Evolutionary conservation across 805 yeast genomes (phyloP).

Genomic region (Metschnikowia bowlesiae): DNA sequence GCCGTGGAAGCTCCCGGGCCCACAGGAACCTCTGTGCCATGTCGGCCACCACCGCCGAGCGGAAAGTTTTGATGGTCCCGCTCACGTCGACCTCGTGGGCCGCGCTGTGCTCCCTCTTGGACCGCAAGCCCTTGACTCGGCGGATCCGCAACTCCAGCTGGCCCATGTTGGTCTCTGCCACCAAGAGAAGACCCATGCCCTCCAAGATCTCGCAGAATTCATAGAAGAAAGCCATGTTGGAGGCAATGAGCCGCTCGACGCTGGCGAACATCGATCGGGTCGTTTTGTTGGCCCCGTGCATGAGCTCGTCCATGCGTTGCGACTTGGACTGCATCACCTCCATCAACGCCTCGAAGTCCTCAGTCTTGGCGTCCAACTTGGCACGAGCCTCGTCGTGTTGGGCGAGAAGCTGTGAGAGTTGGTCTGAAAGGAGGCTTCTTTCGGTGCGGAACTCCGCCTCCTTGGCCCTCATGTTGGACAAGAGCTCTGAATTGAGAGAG

Average conservation of each 20-base stretch:
- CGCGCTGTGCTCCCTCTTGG: conserved; percentile 29
- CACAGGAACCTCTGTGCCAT: conserved; percentile 42
- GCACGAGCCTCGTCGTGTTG: conserved; percentile 43
- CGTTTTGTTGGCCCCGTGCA: background rate
- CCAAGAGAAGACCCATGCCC: conserved; percentile 69
- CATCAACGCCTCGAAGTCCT: conserved; percentile 40
- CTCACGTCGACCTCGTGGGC: conserved; percentile 15
- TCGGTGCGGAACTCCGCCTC: conserved; percentile 58
- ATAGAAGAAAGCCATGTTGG: conserved; percentile 31
- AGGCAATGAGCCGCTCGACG: conserved; percentile 23
- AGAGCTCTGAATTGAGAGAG: conserved; percentile 54
- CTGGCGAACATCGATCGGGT: conserved; percentile 11
- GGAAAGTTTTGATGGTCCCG: conserved; percentile 21
- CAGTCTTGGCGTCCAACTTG: conserved; percentile 46
- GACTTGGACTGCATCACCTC: conserved; percentile 32
- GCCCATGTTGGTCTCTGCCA: conserved; percentile 31
- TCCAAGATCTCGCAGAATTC: conserved; percentile 58
- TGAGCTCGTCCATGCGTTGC: conserved; percentile 18
- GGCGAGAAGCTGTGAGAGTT: conserved; percentile 44
- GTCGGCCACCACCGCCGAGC: conserved; percentile 40
- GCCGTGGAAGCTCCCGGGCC: conserved; percentile 22
- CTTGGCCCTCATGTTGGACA: conserved; percentile 64
- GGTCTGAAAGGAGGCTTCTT: conserved; percentile 47
- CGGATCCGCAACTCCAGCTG: conserved; percentile 46
- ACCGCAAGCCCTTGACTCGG: conserved; percentile 75